Percentiles rank a stretch among this genome's conserved stretches.
Conservation (phyloP, 2,329 filamentous ascomycete genomes). For the Xylogone sp. region DNA sequence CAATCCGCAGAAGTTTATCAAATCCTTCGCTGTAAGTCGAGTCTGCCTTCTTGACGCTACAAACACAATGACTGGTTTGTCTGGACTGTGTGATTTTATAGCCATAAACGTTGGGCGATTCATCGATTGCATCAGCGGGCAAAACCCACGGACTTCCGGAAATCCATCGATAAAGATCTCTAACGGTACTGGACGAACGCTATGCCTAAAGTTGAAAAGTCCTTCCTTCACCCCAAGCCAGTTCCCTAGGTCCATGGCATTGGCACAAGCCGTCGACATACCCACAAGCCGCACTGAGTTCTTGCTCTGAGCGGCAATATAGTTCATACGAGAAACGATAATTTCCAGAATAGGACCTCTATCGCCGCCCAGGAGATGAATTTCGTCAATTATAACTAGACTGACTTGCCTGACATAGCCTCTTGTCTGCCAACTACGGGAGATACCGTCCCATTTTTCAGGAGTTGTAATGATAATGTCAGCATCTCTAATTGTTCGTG, state of each 20-base stretch:
- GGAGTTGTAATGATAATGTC: constrained; percentile 98
- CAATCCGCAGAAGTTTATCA: constrained; percentile 98
- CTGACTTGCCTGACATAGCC: constrained; percentile 93
- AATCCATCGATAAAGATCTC: constrained; percentile 98
- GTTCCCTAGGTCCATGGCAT: constrained; percentile 88
- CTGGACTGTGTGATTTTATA: constrained; percentile 92
- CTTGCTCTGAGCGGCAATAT: constrained; percentile 92
- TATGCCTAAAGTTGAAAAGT: constrained; percentile 96
- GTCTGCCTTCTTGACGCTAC: constrained; percentile 95
- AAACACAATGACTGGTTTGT: constrained; percentile 97
- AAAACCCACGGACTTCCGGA: constrained; percentile 91
- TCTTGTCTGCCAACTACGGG: constrained; percentile 96
- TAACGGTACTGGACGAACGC: constrained; percentile 89
- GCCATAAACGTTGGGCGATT: constrained; percentile 95
- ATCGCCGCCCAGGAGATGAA: constrained; percentile 93
- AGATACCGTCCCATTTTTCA: constrained; percentile 99
- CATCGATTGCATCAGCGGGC: constrained; percentile 98
- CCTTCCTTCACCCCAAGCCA: constrained; percentile 97
- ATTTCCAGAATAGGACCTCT: constrained; percentile 97
- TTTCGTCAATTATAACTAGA: constrained; percentile 97
- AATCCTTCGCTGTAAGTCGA: constrained; percentile 86
- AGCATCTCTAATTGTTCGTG: constrained; percentile 87
- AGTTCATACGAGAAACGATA: constrained; percentile 93
- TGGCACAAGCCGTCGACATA: constrained; percentile 99
- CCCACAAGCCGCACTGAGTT: constrained; percentile 84